A percentile compares a stretch with the other conserved stretches of the same genome.
Conservation (phyloP, 2,329 filamentous ascomycete genomes). For the Gyromitra esculenta region DNA sequence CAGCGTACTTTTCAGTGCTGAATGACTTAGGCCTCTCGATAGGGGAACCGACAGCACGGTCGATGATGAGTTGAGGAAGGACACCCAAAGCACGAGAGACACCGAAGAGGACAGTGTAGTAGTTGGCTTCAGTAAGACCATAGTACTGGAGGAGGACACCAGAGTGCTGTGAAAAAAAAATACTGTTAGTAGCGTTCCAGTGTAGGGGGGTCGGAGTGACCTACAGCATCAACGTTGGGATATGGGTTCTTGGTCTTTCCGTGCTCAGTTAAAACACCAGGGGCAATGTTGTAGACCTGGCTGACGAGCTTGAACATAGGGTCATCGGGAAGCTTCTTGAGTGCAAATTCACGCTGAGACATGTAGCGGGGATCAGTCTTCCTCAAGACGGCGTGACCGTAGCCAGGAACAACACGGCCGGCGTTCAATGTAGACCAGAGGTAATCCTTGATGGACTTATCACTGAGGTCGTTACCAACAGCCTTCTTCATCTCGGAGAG, state of each 20-base stretch:
- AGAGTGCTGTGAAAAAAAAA: slow-evolving; percentile 71
- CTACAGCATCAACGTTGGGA: slow-evolving; percentile 91
- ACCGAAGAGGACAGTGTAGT: slow-evolving; percentile 99
- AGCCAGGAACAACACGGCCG: slow-evolving; percentile 95
- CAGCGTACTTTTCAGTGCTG: slow-evolving; percentile 95
- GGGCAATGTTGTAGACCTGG: slow-evolving; percentile 99
- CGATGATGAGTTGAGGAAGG: slow-evolving; percentile 98
- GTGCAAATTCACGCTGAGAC: slow-evolving; percentile 96
- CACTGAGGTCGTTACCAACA: slow-evolving; percentile 92
- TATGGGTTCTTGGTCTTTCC: slow-evolving; percentile 99
- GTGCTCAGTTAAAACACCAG: slow-evolving; percentile 96
- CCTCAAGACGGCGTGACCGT: slow-evolving; percentile 98
- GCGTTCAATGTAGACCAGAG: slow-evolving; percentile 96
- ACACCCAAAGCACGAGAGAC: slow-evolving; percentile 98
- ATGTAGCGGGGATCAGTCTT: slow-evolving; percentile 99
- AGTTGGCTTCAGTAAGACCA: slow-evolving; percentile 97
- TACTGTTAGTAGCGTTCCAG: slow-evolving; percentile 50
- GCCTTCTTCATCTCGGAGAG: slow-evolving; percentile 98
- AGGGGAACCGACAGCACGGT: slow-evolving; percentile 94
- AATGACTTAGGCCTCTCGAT: slow-evolving; percentile 99
- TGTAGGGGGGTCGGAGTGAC: slow-evolving; percentile 14
- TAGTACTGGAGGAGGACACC: slow-evolving; percentile 99
- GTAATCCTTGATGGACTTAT: slow-evolving; percentile 97
- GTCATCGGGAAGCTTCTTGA: slow-evolving; percentile 92
- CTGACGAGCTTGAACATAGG: slow-evolving; percentile 99